phyloP scores from a whole-genome alignment of 805 yeast genomes.

The Groenewaldozyma salmanticensis region DNA sequence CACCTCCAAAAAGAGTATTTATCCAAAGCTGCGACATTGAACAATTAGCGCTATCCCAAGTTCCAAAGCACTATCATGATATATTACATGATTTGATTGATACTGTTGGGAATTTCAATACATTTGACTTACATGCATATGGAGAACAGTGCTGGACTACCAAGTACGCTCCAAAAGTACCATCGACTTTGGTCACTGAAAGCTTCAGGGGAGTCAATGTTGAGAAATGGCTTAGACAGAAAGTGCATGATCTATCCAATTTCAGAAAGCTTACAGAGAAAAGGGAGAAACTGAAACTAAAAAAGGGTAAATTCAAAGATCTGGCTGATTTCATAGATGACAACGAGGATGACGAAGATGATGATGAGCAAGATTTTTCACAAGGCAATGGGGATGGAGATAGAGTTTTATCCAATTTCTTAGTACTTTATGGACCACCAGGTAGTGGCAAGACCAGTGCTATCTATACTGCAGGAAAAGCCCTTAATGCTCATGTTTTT shows the following conservation, averaged over 20 bases:
- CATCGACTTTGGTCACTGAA: constrained; percentile 7
- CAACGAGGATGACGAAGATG: constrained; percentile 20
- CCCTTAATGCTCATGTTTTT: constrained; percentile 59
- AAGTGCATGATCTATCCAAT: constrained; percentile 7
- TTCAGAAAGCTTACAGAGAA: neutral
- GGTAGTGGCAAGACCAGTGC: constrained; percentile 77
- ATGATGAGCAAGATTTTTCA: constrained; percentile 9
- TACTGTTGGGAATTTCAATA: constrained; percentile 4
- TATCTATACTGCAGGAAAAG: constrained; percentile 55
- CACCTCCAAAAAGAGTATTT: constrained; percentile 6
- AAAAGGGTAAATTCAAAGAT: constrained; percentile 5
- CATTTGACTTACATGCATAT: constrained; percentile 13
- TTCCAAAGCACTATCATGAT: neutral
- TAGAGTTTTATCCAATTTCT: constrained; percentile 12
- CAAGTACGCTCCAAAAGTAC: constrained; percentile 11
- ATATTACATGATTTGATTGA: constrained; percentile 7
- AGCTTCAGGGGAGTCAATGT: constrained; percentile 6
- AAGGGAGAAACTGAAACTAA: neutral
- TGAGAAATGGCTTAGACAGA: constrained; percentile 10
- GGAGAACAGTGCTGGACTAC: constrained; percentile 12
- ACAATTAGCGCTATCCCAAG: constrained; percentile 2
- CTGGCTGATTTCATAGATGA: constrained; percentile 24
- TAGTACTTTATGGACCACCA: constrained; percentile 47
- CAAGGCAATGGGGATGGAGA: neutral
- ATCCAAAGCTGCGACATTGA: constrained; percentile 4